Evolutionary conservation across 1,284 basidiomycete species (phyloP).

Genomic region (Papiliotrema flavescens): DNA sequence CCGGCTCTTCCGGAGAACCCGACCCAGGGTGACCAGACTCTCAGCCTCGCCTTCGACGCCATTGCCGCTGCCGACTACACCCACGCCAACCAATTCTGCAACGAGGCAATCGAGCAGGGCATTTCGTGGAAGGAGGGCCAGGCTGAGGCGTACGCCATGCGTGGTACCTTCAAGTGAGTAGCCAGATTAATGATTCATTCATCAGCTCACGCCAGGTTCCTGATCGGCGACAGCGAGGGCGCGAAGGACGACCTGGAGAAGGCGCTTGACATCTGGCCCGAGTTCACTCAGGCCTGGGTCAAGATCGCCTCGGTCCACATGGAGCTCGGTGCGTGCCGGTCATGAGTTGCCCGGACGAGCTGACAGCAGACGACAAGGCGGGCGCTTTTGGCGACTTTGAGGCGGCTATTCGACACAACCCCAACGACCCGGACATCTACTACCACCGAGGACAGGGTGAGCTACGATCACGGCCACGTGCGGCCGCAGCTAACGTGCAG

Average conservation of each 20-base stretch:
- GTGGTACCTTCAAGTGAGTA: slow-evolving; percentile 87
- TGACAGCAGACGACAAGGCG: slow-evolving; percentile 54
- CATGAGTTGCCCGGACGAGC: background rate
- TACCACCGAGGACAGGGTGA: slow-evolving; percentile 96
- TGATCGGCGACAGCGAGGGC: slow-evolving; percentile 77
- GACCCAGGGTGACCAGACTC: slow-evolving; percentile 75
- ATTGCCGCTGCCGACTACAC: slow-evolving; percentile 81
- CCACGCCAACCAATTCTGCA: slow-evolving; percentile 74
- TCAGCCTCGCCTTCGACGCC: slow-evolving; percentile 76
- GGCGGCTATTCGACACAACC: slow-evolving; percentile 76
- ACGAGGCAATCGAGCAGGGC: slow-evolving; percentile 84
- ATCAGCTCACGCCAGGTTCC: slow-evolving; percentile 72
- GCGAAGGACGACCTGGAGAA: slow-evolving; percentile 82
- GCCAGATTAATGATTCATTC: too few relatives aligned
- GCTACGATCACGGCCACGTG: slow-evolving; percentile 13
- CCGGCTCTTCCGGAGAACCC: slow-evolving; percentile 74
- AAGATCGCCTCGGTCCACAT: slow-evolving; percentile 98
- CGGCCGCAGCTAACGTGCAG: slow-evolving; percentile 50
- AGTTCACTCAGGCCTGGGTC: slow-evolving; percentile 85
- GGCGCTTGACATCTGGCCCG: slow-evolving; percentile 68
- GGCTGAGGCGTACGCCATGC: slow-evolving; percentile 86
- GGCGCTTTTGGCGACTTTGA: slow-evolving; percentile 90
- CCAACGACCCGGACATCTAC: slow-evolving; percentile 91
- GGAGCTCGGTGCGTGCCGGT: slow-evolving; percentile 66
- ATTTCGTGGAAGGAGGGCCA: slow-evolving; percentile 71